A percentile compares a stretch with the other conserved stretches of the same genome.
These are phyloP conservation scores for Suillus clintonianus DNA, from an alignment of 768 basidiomycete species.

Conservation along the genomic window DNA sequence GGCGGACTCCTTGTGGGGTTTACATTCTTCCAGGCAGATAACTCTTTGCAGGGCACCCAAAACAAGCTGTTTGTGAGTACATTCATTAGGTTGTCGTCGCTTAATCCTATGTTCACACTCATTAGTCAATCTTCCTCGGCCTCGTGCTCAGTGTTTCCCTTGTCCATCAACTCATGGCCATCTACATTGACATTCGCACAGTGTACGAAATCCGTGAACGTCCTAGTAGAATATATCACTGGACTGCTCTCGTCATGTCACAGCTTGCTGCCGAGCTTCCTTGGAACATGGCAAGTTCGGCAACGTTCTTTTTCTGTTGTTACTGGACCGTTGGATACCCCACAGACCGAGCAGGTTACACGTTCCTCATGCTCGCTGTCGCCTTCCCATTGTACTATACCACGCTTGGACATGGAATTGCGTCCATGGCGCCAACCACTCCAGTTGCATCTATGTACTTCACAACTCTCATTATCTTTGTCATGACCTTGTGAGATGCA, in stretches of 20 bases:
- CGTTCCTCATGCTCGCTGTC: conserved; percentile 53
- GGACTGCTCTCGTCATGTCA: conserved; percentile 58
- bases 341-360: conserved; percentile 54
- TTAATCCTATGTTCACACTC: not conserved
- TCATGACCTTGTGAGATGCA: conserved; percentile 48
- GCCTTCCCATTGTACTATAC: conserved; percentile 64
- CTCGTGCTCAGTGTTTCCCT: conserved; percentile 52
- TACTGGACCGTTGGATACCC: conserved; percentile 70
- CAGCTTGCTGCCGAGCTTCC: conserved; percentile 59
- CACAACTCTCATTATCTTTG: conserved; percentile 60
- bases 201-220: conserved; percentile 70
- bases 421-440: conserved; percentile 59
- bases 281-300: conserved; percentile 60
- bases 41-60: conserved; percentile 59
- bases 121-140: conserved; percentile 56
- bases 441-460: conserved; percentile 62
- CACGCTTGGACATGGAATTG: conserved; percentile 59
- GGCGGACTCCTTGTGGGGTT: conserved; percentile 61
- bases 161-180: conserved; percentile 63
- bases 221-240: conserved; percentile 64
- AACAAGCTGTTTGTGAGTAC: conserved; percentile 63
- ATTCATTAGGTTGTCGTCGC: conserved; percentile 1
- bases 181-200: conserved; percentile 57
- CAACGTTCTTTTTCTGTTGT: conserved; percentile 65
- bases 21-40: conserved; percentile 59